Evolutionary conservation across 2,329 filamentous ascomycete genomes (phyloP).

Genomic region (Ophiostoma novo-ulmi): DNA sequence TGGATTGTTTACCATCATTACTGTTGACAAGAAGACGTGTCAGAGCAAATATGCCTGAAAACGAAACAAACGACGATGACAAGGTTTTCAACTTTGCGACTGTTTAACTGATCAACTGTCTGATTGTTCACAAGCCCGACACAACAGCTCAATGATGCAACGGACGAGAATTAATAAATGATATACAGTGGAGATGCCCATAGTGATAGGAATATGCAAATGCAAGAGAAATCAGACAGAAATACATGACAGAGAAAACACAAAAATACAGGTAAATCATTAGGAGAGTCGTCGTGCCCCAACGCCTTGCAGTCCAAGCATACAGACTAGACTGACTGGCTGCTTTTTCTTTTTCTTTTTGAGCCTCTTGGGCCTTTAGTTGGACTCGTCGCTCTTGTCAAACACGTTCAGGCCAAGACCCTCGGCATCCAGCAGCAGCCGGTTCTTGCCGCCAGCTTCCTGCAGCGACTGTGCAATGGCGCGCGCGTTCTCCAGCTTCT

Average conservation of each 20-base stretch:
- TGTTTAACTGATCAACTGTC: too few relatives aligned
- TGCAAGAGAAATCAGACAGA: not conserved
- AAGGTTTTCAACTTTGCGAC: too few relatives aligned
- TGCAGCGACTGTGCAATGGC: slow-evolving; percentile 84
- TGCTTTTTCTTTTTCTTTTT: too few relatives aligned
- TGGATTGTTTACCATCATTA: too few relatives aligned
- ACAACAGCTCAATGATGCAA: not conserved
- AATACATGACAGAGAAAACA: not conserved
- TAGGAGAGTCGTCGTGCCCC: slow-evolving; percentile 9
- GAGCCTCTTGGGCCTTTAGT: slow-evolving; percentile 32
- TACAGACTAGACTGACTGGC: not conserved
- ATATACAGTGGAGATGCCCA: slow-evolving; percentile 25
- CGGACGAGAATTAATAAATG: slow-evolving; percentile 1
- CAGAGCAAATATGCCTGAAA: too few relatives aligned
- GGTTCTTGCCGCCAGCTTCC: slow-evolving; percentile 81
- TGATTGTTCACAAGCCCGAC: not conserved
- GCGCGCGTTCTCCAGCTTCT: slow-evolving; percentile 95
- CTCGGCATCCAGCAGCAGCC: slow-evolving; percentile 85
- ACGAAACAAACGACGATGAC: not conserved
- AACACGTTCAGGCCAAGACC: slow-evolving; percentile 88
- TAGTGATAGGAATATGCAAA: slow-evolving; percentile 6
- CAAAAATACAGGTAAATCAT: not conserved
- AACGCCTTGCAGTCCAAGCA: slow-evolving; percentile 3
- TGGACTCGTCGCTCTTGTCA: slow-evolving; percentile 42
- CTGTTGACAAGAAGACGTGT: too few relatives aligned